These are phyloP conservation scores for Rhytidhysteron rufulum DNA, from an alignment of 2,329 filamentous ascomycete genomes.

Conservation along the genomic window DNA sequence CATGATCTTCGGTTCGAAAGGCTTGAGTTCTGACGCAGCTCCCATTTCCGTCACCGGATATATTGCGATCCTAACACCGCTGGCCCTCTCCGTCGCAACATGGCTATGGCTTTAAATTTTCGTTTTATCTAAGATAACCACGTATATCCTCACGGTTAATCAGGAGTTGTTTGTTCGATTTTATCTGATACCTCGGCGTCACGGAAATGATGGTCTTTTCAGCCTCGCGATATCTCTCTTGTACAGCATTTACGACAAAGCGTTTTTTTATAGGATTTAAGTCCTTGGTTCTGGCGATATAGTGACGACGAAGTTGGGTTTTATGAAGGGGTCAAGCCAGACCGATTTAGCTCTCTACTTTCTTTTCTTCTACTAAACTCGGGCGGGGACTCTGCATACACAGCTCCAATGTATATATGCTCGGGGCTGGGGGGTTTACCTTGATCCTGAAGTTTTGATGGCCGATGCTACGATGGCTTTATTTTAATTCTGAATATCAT, in stretches of 20 bases:
- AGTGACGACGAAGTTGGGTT: neutral
- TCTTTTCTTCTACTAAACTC: neutral
- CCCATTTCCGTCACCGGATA: slow-evolving; percentile 21
- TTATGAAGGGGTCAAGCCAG: neutral
- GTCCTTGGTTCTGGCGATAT: neutral
- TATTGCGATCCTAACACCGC: slow-evolving; percentile 22
- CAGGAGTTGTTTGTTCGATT: too few relatives aligned
- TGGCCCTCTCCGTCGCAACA: slow-evolving; percentile 22
- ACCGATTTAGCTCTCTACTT: neutral
- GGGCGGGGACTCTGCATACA: slow-evolving; percentile 3
- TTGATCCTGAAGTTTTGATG: too few relatives aligned
- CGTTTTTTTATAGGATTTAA: too few relatives aligned
- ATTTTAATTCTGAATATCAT: neutral
- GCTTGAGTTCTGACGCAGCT: slow-evolving; percentile 23
- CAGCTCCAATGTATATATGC: slow-evolving; percentile 7
- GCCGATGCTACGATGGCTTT: too few relatives aligned
- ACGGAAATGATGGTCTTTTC: too few relatives aligned
- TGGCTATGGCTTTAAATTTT: slow-evolving; percentile 25
- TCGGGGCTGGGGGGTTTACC: slow-evolving; percentile 5
- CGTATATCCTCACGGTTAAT: too few relatives aligned
- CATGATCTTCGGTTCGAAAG: slow-evolving; percentile 63
- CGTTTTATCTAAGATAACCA: too few relatives aligned
- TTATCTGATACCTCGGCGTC: too few relatives aligned
- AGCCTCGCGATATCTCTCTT: too few relatives aligned
- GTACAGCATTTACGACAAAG: slow-evolving; percentile 6